Base-by-base conservation (phyloP, 768 basidiomycete species). In the Piloderma croceum region DNA sequence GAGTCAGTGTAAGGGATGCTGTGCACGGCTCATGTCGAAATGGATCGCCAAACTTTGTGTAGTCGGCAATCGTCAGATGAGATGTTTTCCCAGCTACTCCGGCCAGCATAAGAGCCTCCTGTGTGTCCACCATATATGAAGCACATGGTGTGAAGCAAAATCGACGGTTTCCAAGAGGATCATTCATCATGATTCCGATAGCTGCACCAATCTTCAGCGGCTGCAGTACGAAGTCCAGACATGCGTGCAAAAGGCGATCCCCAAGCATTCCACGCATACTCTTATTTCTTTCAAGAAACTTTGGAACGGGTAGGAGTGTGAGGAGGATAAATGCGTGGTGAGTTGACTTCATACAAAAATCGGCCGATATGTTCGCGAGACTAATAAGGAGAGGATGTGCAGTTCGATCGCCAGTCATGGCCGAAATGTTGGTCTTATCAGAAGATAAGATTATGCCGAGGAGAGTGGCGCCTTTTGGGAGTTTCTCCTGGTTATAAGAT, bases 51-150 rank as follows among this genome's bases (percentile, higher is more conserved):
- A 64, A 61, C 32, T 62, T 37, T 22, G 58, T 44, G 24, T 54
- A 55, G 5, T 23, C 45, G 13, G 60, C 62, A 36, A 55, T 47
- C 4, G 57, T 64, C 6, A 66, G 45, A 3, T 53, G 55, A 0
- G 61, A 68, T 1, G 59, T 58, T 36, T 56, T 60, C 3, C 50
- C 56, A 6, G 29, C 43, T 22, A 64, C 57, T 19, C 60, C 45
- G 2, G 59, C 47, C n/a, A 65, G 39, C 29, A 57, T 35, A 3
- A 45, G 36, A 12, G 60, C 51, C 50, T 65, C 62, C 0, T 60
- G 61, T 5, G 55, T 61, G 42, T 68, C 59, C 4, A 56, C 57
- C 12, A 65, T 63, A 41, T 53, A 61, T 0, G 56, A 44, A 7
- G 49, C 56, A 6, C 63, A 41, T 3, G 57, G 59, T 0, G 58